Evolutionary conservation across 106 monocot species (phyloP), one percentile per base, ranked within the genome.

Genomic region (Triglochin maritima): DNA sequence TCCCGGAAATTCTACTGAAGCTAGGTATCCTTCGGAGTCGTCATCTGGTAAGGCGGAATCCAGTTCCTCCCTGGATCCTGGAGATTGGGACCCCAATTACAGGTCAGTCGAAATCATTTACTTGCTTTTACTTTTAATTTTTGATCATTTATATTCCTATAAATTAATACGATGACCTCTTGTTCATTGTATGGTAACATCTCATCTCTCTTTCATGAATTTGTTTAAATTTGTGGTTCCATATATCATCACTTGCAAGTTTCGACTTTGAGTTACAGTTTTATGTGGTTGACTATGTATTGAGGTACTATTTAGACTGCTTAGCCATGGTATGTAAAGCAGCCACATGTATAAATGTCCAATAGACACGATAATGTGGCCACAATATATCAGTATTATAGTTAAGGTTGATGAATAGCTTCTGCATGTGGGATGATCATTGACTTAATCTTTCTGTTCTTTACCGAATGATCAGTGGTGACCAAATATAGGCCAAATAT

Each of bases 1-100:
- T 67, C 44, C 48, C 4, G 11, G 55, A 69, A 70, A 55, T 64
- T 59, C 65, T 15, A 62, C 50, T 70, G 51, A 55, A 7, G 50
- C 49, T 44, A 9, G 76, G 64, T 52, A 67, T 68, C 51, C 63
- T 46, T 62, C 74, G 13, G 80, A 81, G n/a, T 13, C 52, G 49
- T 74, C 63, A 15, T 61, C n/a, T 65, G 81, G 81, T 73, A 80
- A 73, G 65, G 68, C 71, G 60, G 82, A 85, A 67, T 70, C 80
- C 73, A 82, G 68, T 67, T 88, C 82, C 47, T 79, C 75, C 54
- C 10, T 75, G 49, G 70, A 92, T 76, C 92, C 98, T 61, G 92
- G 84, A 56, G 92, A 92, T 77, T 98, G 98, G 98, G 92, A 92
- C 70, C 98, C 98, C 49, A 75, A 86, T 59, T 98, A 92, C 63